These are phyloP conservation scores for Metschnikowia reukaufii DNA, from an alignment of 805 yeast genomes.

Conservation along the genomic window DNA sequence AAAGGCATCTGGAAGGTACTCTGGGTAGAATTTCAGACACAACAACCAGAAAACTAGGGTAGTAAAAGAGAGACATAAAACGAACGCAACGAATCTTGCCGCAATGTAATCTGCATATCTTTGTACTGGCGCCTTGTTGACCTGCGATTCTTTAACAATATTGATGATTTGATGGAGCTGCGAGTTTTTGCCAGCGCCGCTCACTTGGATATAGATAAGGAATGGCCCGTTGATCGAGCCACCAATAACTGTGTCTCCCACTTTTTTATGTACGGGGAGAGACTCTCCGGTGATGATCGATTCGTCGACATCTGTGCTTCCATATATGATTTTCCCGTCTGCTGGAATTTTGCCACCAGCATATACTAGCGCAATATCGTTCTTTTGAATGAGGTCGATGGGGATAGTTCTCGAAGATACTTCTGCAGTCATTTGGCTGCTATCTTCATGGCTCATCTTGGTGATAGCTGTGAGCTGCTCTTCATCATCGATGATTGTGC, in stretches of 20 bases:
- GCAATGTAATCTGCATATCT: conserved; percentile 83
- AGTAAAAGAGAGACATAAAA: conserved; percentile 56
- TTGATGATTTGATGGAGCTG: conserved; percentile 84
- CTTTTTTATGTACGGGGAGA: conserved; percentile 61
- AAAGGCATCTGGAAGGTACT: conserved; percentile 49
- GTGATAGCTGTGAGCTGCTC: conserved; percentile 21
- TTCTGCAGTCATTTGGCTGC: conserved; percentile 19
- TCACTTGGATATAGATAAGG: conserved; percentile 64
- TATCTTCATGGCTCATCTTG: conserved; percentile 5
- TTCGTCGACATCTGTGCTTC: conserved; percentile 84
- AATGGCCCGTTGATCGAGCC: conserved; percentile 89
- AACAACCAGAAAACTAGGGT: conserved; percentile 56
- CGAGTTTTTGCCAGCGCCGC: conserved; percentile 76
- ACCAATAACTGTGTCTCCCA: conserved; percentile 71
- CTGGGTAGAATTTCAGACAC: conserved; percentile 24
- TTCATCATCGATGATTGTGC: conserved; percentile 57
- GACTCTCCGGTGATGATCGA: conserved; percentile 92
- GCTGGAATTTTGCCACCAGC: conserved; percentile 93
- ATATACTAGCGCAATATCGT: conserved; percentile 72
- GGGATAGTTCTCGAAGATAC: conserved; percentile 52
- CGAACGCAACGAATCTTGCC: conserved; percentile 78
- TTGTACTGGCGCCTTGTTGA: conserved; percentile 87
- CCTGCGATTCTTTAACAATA: conserved; percentile 86
- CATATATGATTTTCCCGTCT: conserved; percentile 79
- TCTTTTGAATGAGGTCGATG: conserved; percentile 72